Evolutionary conservation across 345 rosid genomes (phyloP).

Genomic region (Erucastrum elatum): DNA sequence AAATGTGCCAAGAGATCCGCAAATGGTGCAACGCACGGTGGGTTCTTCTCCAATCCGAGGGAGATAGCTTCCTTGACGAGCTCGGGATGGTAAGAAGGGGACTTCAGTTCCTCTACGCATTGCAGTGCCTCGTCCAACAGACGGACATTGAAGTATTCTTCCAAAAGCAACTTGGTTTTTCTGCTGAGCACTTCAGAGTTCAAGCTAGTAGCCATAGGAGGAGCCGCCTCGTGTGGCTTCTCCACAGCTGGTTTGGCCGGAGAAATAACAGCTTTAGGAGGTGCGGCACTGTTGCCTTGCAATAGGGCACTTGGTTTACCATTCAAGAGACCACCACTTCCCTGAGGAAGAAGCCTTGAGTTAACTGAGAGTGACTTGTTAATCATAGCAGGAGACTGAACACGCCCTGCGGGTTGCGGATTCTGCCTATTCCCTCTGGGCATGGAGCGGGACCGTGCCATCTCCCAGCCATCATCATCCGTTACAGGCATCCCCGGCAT

Average conservation of each 20-base stretch:
- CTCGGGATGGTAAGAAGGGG: slow-evolving; percentile 67
- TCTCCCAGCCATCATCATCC: slow-evolving; percentile 77
- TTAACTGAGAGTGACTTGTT: slow-evolving; percentile 56
- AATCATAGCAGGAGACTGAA: slow-evolving; percentile 36
- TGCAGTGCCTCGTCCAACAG: slow-evolving; percentile 68
- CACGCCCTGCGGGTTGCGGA: too few species aligned
- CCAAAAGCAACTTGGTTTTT: slow-evolving; percentile 60
- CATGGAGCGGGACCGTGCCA: slow-evolving; percentile 60
- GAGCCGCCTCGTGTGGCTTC: slow-evolving; percentile 3
- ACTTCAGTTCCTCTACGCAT: slow-evolving; percentile 68
- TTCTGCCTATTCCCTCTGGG: slow-evolving; percentile 47
- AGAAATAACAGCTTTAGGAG: background rate
- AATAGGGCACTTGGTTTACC: slow-evolving; percentile 70
- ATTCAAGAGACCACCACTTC: slow-evolving; percentile 51
- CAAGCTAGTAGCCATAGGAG: slow-evolving; percentile 36
- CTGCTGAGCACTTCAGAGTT: slow-evolving; percentile 48
- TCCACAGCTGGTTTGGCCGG: slow-evolving; percentile 1
- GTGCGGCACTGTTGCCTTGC: slow-evolving; percentile 40
- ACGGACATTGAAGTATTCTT: slow-evolving; percentile 63
- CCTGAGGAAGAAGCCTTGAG: slow-evolving; percentile 67
- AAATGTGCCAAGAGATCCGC: slow-evolving; percentile 54
- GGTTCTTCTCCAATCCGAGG: slow-evolving; percentile 70
- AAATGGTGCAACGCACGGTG: slow-evolving; percentile 56
- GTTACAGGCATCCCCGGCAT: slow-evolving; percentile 38
- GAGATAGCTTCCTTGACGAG: slow-evolving; percentile 76